Evolutionary conservation across 805 yeast species (phyloP), one percentile per base, ranked within the genome.

Genomic region (Candida verbasci): DNA sequence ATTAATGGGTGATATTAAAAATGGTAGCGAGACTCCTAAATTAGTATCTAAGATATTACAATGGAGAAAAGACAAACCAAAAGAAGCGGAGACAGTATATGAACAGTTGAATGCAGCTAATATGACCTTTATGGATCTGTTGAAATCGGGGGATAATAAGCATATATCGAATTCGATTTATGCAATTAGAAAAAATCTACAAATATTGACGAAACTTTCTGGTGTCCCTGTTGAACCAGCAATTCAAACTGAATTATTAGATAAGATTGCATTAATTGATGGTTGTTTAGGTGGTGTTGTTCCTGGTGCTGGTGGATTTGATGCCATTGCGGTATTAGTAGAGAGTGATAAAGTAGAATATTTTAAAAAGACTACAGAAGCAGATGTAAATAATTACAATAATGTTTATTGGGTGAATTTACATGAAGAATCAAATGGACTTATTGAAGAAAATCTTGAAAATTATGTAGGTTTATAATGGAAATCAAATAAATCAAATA

Each of bases 261-360:
- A 91, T 50, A 55, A 64, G 12, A 55, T 70, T 27, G 46, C 57
- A 6, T 30, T 39, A 7, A 52, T 86, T 15, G 65, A 65, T 0
- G 98, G 98, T 11, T 93, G 87, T 21, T 48, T 91, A 14, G 95
- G 96, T 0, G 97, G 96, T n/a, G 89, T 93, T 23, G 95, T 93
- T 3, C 98, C 98, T 0, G 98, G 98, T 2, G 98, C 98, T 0
- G 98, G 98, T 18, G 98, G 98, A 0, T 84, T 80, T 53, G 98
- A 93, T 64, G 98, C 98, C 1, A 76, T 93, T 14, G 76, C 94
- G 38, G 50, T 91, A 18, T 58, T 93, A 18, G 81, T 82, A 2
- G 68, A 74, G 2, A 76, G 72, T 18, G 50, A 58, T 1, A 55
- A 74, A 2, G 54, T 74, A 3, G 56, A 49, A 2, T 41, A 47